These are phyloP conservation scores for Colletotrichum liriopes DNA, from an alignment of 2,329 filamentous ascomycete species.

Conservation along the genomic window DNA sequence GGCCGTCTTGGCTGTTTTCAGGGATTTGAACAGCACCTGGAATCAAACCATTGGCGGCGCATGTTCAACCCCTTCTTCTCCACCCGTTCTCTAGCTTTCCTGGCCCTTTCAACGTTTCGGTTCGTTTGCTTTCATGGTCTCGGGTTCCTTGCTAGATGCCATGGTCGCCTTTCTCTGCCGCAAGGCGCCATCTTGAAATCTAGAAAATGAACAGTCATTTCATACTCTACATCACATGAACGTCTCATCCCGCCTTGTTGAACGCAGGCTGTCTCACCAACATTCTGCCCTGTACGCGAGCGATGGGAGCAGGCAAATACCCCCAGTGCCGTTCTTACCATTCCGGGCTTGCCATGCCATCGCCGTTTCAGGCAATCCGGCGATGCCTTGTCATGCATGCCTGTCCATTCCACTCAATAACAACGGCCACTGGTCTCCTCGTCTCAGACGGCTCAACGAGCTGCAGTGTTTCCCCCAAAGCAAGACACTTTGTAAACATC, in stretches of 20 bases:
- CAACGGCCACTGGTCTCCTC: background rate
- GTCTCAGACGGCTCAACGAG: background rate
- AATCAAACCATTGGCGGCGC: background rate
- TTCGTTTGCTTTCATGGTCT: conserved; percentile 7
- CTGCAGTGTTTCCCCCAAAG: background rate
- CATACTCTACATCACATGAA: conserved; percentile 3
- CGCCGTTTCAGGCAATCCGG: background rate
- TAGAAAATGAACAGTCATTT: conserved; percentile 6
- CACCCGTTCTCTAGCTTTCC: background rate
- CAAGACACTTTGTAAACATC: background rate
- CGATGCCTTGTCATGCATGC: background rate
- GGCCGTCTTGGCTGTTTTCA: conserved; percentile 1
- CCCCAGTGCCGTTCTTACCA: background rate
- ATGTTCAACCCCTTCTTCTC: background rate
- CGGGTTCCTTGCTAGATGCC: background rate
- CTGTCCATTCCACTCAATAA: background rate
- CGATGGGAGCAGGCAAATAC: background rate
- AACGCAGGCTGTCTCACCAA: background rate
- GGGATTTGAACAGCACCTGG: background rate
- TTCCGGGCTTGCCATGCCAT: background rate
- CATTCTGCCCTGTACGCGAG: background rate
- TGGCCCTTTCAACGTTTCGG: background rate
- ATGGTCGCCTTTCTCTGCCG: background rate
- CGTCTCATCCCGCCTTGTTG: background rate
- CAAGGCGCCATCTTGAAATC: background rate